Evolutionary conservation across 768 basidiomycete species (phyloP).

Genomic region (Paxillus ammoniavirescens): DNA sequence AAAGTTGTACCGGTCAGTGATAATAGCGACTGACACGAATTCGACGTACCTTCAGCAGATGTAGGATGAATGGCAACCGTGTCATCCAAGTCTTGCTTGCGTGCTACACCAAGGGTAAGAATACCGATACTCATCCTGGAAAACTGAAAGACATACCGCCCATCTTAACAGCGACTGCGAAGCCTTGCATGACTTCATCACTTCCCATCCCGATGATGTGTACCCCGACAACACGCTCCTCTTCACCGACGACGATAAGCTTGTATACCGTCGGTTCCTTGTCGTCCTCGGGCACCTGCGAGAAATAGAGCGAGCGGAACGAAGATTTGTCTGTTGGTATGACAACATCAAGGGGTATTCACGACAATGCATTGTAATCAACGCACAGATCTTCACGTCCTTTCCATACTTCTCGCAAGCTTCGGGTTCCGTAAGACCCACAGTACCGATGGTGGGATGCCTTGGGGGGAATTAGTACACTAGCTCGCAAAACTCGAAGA

Average conservation of each 20-base stretch:
- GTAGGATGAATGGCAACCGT: conserved; percentile 94
- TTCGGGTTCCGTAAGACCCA: conserved; percentile 91
- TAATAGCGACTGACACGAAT: background rate
- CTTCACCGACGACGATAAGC: conserved; percentile 79
- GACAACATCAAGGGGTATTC: background rate
- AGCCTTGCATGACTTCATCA: conserved; percentile 95
- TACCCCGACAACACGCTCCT: conserved; percentile 94
- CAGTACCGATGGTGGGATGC: conserved; percentile 93
- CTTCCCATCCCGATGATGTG: conserved; percentile 91
- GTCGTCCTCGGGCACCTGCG: conserved; percentile 85
- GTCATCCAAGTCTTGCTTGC: conserved; percentile 80
- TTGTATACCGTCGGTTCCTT: conserved; percentile 97
- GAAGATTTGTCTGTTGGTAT: conserved; percentile 64
- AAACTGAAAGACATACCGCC: conserved; percentile 44
- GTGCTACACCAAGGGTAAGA: conserved; percentile 39
- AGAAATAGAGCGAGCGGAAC: conserved; percentile 88
- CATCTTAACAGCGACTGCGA: conserved; percentile 98
- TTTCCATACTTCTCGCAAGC: conserved; percentile 87
- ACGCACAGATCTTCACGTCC: conserved; percentile 87
- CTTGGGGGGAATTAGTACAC: conserved; percentile 37
- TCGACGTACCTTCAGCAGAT: conserved; percentile 67
- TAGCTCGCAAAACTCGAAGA: conserved; percentile 1
- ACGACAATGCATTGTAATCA: conserved; percentile 3
- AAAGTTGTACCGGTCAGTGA: conserved; percentile 13
- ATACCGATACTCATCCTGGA: background rate